Evolutionary conservation across 768 basidiomycete genomes (phyloP).

Genomic region (Suillus bovinus): DNA sequence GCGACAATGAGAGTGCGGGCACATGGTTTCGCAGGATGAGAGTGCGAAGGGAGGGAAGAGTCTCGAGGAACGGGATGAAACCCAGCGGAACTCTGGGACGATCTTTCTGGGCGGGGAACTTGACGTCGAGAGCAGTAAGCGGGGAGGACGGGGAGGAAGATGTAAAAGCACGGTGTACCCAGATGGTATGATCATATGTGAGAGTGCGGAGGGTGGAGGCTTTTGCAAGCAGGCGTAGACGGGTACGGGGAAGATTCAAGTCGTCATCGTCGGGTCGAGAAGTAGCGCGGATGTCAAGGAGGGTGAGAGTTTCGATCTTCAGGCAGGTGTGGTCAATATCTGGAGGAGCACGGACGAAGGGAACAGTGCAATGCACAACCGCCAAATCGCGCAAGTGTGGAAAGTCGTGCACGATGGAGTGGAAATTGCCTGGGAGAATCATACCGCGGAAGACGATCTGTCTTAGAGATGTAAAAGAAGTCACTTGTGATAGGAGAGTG

Average conservation of each 20-base stretch:
- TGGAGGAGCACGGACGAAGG: slow-evolving; percentile 23
- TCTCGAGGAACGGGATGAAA: slow-evolving; percentile 25
- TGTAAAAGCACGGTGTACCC: slow-evolving; percentile 40
- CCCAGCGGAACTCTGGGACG: slow-evolving; percentile 22
- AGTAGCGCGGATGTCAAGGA: slow-evolving; percentile 34
- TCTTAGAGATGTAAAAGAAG: slow-evolving; percentile 35
- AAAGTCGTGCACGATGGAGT: slow-evolving; percentile 37
- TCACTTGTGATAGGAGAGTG: slow-evolving; percentile 22
- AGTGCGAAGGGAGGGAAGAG: slow-evolving; percentile 22
- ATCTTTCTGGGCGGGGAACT: slow-evolving; percentile 33
- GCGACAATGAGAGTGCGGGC: slow-evolving; percentile 25
- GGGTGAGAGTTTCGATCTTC: slow-evolving; percentile 44
- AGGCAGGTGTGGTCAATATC: slow-evolving; percentile 33
- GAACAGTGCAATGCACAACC: slow-evolving; percentile 41
- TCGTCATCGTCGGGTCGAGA: slow-evolving; percentile 18
- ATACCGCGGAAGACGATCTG: slow-evolving; percentile 39
- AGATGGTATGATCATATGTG: slow-evolving; percentile 37
- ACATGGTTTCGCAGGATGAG: slow-evolving; percentile 29
- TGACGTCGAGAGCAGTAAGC: slow-evolving; percentile 26
- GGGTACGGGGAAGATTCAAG: slow-evolving; percentile 3
- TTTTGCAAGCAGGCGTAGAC: slow-evolving; percentile 35
- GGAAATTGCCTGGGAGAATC: slow-evolving; percentile 38
- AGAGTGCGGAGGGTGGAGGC: slow-evolving; percentile 40
- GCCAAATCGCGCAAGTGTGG: slow-evolving; percentile 38
- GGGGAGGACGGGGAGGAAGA: slow-evolving; percentile 14